Evolutionary conservation across 1,139 yeast species (phyloP), one percentile per base, ranked within the genome.

Genomic region (Candida pseudoviswanathii): DNA sequence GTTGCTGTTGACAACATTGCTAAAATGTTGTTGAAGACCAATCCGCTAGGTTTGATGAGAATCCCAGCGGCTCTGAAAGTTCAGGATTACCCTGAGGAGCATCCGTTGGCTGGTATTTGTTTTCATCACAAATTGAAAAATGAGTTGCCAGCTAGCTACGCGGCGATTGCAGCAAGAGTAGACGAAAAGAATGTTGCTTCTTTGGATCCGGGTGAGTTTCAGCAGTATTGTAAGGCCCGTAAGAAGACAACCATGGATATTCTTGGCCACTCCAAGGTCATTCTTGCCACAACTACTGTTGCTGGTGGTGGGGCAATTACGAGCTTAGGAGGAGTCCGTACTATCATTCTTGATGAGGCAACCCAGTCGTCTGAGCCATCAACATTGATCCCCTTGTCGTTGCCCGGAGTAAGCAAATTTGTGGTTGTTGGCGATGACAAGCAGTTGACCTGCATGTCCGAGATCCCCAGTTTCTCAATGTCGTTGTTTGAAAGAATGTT

Each of bases 1-100:
- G 82, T 85, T 60, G 90, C 91, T 2, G 84, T 85, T 58, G 91
- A 85, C 61, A 85, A 85, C 56, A 84, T 85, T 63, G 89, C 89
- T 0, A 89, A 85, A 58, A 84, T 84, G 58, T 68, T 85, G 51
- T 60, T 80, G 61, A 67, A 68, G 3, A 72, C 75, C 37, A 78
- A 80, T 53, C 77, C 77, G 5, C 72, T 73, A 45, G 78, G 77
- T 33, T 76, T 84, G 16, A 62, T 85, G 45, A 72, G 91, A 67
- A 82, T 85, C 53, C 79, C 82, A 0, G 79, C 89, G 0, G 70
- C 68, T 45, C 80, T 81, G 45, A 85, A 84, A 59, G 88, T 85
- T 57, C 67, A 71, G 30, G 88, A 84, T 55, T 85, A 85, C 59
- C 71, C 71, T 51, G 65, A 67, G 39, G 68, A 70, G 9, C 89